Evolutionary conservation across 768 basidiomycete species (phyloP).

Genomic region (Hemileccinum impolitum): DNA sequence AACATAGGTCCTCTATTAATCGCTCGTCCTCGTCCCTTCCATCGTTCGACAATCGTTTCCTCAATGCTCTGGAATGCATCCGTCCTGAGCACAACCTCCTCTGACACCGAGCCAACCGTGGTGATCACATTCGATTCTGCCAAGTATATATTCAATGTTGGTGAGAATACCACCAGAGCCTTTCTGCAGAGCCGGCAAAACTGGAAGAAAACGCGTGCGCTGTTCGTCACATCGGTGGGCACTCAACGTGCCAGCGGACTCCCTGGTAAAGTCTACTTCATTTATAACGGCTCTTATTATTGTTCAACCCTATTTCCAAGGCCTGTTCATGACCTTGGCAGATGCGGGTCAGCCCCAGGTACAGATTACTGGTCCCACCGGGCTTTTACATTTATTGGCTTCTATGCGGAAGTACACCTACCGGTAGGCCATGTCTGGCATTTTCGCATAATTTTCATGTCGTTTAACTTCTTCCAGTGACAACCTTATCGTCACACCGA

Average conservation of each 20-base stretch:
- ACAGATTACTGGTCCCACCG: constrained; percentile 68
- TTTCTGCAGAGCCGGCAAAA: constrained; percentile 65
- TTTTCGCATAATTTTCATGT: background rate
- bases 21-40: constrained; percentile 13
- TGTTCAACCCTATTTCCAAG: constrained; percentile 33
- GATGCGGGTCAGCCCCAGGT: constrained; percentile 62
- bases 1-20: constrained; percentile 17
- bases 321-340: constrained; percentile 75
- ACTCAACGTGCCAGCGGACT: constrained; percentile 68
- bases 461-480: constrained; percentile 37
- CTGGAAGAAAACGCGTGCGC: constrained; percentile 60
- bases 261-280: constrained; percentile 49
- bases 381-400: constrained; percentile 66
- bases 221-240: constrained; percentile 71
- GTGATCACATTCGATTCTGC: constrained; percentile 71
- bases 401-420: constrained; percentile 64
- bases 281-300: background rate
- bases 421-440: constrained; percentile 42
- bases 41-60: constrained; percentile 10
- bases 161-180: constrained; percentile 75
- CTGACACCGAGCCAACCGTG: constrained; percentile 81
- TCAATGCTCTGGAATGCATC: constrained; percentile 62
- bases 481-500: constrained; percentile 43
- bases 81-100: constrained; percentile 54
- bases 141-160: constrained; percentile 86